Percentiles rank a stretch among this genome's conserved stretches.
phyloP scores from a whole-genome alignment of 805 yeast species.

The Starmera dryadoides region DNA sequence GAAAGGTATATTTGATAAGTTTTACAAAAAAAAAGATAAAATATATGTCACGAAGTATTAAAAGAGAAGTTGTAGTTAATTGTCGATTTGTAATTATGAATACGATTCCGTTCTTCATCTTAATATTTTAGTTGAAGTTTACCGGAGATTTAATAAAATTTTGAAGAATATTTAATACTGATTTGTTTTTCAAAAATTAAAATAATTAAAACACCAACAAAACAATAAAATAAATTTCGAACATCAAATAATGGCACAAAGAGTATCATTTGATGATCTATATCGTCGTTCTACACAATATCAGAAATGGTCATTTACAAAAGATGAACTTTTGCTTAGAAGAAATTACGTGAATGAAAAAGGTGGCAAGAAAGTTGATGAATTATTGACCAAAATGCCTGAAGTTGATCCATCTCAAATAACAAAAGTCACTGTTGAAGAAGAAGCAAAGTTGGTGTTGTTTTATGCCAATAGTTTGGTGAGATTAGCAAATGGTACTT shows the following conservation, averaged over 20 bases:
- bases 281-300: conserved; percentile 85
- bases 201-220: too few relatives aligned
- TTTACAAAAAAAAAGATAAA: conserved; percentile 2
- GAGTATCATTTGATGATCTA: conserved; percentile 74
- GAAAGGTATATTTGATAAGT: conserved; percentile 1
- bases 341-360: conserved; percentile 45
- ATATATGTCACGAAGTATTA: conserved; percentile 4
- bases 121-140: too few relatives aligned
- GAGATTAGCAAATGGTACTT: conserved; percentile 61
- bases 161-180: too few relatives aligned
- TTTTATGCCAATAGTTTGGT: conserved; percentile 69
- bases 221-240: background rate
- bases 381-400: conserved; percentile 23
- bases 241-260: conserved; percentile 11
- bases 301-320: conserved; percentile 77
- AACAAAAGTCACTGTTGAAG: conserved; percentile 47
- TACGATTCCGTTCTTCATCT: too few relatives aligned
- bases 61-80: too few relatives aligned
- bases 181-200: too few relatives aligned
- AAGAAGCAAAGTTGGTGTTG: conserved; percentile 60
- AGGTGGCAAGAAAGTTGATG: conserved; percentile 34
- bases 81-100: background rate
- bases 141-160: too few relatives aligned
- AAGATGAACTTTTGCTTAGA: conserved; percentile 42
- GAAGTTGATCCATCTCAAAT: conserved; percentile 24